Base-by-base conservation (phyloP, 23 red algal species). In the Agarophyton chilense region DNA sequence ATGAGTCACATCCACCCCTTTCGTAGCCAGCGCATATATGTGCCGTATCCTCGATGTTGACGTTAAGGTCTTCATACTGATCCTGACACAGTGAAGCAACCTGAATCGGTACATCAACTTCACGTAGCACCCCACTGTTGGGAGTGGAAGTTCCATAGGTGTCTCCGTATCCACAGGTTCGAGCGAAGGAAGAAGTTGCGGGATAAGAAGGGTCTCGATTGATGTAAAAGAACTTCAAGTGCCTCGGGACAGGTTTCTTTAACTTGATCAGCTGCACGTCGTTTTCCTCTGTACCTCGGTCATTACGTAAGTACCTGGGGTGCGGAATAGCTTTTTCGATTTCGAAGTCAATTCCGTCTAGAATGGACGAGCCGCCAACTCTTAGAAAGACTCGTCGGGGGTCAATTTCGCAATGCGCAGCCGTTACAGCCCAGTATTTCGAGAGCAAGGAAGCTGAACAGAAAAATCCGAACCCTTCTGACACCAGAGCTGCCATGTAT, bases 21-120 rank as follows among this genome's bases (percentile, higher is more conserved):
- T 92, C 79, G 34, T 84, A 72, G 1, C 89, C 89, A 35, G 89
- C 89, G 19, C 89, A 92, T 33, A 92, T 47, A 33, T 92, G 89
- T 51, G 31, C 12, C 0, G 18, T 40, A 10, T 25, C 52, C 3
- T 61, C 42, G 25, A 89, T 58, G 39, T 25, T 2, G 13, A 72
- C 42, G 6, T 44, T 33, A 25, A 63, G 0, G n/a, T 65, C 52
- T 38, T 64, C 26, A 29, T 58, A 89, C 2, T 31, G 29, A 5
- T 49, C 6, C 13, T 34, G 43, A 36, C 89, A 92, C 28, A 14
- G 5, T n/a, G 21, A 79, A 11, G 78, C 17, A 38, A 22, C 36
- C 22, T 72, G 61, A 63, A 84, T 61, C 44, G 79, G 89, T 25
- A 92, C 66, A 42, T 92, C 89, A 35, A 92, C 89, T 40, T 83